A percentile compares a stretch with the other conserved stretches of the same genome.
Conservation (phyloP, 768 basidiomycete genomes). For the Hypsizygus marmoreus region DNA sequence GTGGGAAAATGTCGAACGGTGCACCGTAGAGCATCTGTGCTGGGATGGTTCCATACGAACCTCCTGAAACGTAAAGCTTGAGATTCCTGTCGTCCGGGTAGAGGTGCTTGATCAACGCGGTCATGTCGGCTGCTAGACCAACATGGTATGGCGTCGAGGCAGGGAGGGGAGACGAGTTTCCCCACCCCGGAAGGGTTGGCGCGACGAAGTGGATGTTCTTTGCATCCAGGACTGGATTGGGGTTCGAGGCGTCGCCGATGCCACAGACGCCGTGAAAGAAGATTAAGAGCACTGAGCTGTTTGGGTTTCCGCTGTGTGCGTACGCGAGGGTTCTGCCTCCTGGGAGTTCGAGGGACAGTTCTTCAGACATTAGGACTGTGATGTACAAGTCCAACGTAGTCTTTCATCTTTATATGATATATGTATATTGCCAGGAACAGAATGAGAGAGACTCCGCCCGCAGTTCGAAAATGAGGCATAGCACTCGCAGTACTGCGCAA, state of each 20-base stretch:
- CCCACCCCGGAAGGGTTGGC: conserved; percentile 51
- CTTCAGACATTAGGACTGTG: conserved; percentile 2
- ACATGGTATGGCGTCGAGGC: conserved; percentile 30
- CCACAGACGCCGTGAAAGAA: conserved; percentile 42
- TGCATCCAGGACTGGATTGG: conserved; percentile 10
- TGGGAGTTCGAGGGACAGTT: not conserved
- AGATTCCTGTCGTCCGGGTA: conserved; percentile 35
- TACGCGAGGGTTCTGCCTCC: conserved; percentile 38
- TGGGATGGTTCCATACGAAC: conserved; percentile 45
- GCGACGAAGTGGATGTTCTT: conserved; percentile 30
- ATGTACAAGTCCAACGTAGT: too few relatives aligned
- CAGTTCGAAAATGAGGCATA: too few relatives aligned
- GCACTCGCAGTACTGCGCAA: too few relatives aligned
- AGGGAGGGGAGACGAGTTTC: conserved; percentile 37
- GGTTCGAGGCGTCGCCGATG: conserved; percentile 28
- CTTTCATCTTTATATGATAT: not conserved
- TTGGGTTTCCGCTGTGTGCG: conserved; percentile 31
- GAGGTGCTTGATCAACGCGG: conserved; percentile 39
- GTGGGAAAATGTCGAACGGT: conserved; percentile 42
- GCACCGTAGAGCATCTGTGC: conserved; percentile 52
- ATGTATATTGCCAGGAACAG: too few relatives aligned
- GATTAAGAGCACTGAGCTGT: conserved; percentile 37
- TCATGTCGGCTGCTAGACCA: conserved; percentile 36
- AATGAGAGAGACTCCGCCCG: too few relatives aligned
- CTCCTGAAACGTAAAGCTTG: conserved; percentile 40